Base-by-base conservation (phyloP, 2,329 filamentous ascomycete genomes). In the Cercospora berteroae region DNA sequence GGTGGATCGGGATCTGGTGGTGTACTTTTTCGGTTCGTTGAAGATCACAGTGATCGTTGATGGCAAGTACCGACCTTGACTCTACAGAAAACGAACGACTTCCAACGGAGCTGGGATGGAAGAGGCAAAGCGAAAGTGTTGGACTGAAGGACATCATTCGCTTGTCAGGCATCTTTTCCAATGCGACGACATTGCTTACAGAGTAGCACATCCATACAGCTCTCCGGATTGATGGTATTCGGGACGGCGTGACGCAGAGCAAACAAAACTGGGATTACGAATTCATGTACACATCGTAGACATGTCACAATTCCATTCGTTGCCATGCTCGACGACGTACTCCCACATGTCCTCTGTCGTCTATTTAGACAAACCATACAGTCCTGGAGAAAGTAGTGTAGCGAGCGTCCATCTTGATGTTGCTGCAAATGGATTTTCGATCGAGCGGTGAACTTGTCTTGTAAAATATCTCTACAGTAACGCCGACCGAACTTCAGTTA, bases 11-110 rank as follows among this genome's bases (percentile, higher is more conserved):
- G 71, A 70, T 0, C 64, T 81, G 6, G 78, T 85, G 0, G 79
- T 82, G 56, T 85, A 80, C 57, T 82, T 83, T 64, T 83, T 85
- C 65, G 74, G 82, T 83, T 16, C 13, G 52, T 56, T 7, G 5
- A 71, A 71, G 80, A 62, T 65, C 36, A 31, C 13, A 33, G 3
- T 48, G 36, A 44, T 13, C 25, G 6, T 27, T 27, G 25, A 27
- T 27, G 25, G 25, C 25, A 27, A 27, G 25, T 27, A 27, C 25
- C 5, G 25, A 27, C 5, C 25, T 5, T 27, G 25, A 3, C 25
- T 27, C 25, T 23, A 4, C 66, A 82, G 81, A 81, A 60, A 81
- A 83, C 13, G 82, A 83, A 67, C 71, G 77, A 4, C 72, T 83
- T 0, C 82, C 82, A 0, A 74, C 69, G 5, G 75, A 80, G 31